A percentile compares a stretch with the other conserved stretches of the same genome.
Evolutionary conservation across 495 filamentous ascomycete genomes (phyloP).

Genomic region (Daldinia caldariorum): DNA sequence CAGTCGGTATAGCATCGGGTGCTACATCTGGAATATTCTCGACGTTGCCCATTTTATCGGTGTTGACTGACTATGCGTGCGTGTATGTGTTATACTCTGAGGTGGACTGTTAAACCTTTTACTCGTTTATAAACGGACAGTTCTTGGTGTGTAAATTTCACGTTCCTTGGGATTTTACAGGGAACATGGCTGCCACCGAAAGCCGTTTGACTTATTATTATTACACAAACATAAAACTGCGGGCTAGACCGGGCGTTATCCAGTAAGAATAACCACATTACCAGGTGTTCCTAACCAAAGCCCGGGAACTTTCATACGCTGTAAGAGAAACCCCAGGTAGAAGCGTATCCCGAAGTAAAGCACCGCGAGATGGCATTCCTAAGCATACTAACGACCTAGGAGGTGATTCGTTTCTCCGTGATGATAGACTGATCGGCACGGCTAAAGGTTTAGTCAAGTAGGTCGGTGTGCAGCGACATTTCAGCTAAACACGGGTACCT

Average conservation of each 20-base stretch:
- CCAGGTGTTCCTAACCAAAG: conserved; percentile 1
- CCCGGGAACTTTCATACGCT: conserved; percentile 29
- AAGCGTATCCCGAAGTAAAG: conserved; percentile 7
- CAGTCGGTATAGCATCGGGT: conserved; percentile 44
- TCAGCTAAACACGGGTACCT: background rate
- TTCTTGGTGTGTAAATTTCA: background rate
- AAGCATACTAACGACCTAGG: conserved; percentile 5
- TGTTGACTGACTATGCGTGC: background rate
- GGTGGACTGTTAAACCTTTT: background rate
- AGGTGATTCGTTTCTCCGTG: conserved; percentile 25
- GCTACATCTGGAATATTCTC: conserved; percentile 30
- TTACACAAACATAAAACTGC: conserved; percentile 12
- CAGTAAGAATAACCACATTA: conserved; percentile 18
- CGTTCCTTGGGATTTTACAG: background rate
- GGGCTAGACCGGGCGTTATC: conserved; percentile 23
- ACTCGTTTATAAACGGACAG: background rate
- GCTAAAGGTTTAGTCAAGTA: background rate
- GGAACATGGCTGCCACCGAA: background rate
- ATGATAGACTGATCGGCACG: background rate
- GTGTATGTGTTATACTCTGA: background rate
- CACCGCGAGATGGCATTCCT: conserved; percentile 14
- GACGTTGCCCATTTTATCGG: conserved; percentile 34
- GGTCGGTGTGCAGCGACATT: background rate
- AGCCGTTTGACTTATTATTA: conserved; percentile 19
- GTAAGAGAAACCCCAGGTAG: conserved; percentile 37